phyloP scores from a whole-genome alignment of 495 filamentous ascomycete species.

The Trypethelium eluteriae region DNA sequence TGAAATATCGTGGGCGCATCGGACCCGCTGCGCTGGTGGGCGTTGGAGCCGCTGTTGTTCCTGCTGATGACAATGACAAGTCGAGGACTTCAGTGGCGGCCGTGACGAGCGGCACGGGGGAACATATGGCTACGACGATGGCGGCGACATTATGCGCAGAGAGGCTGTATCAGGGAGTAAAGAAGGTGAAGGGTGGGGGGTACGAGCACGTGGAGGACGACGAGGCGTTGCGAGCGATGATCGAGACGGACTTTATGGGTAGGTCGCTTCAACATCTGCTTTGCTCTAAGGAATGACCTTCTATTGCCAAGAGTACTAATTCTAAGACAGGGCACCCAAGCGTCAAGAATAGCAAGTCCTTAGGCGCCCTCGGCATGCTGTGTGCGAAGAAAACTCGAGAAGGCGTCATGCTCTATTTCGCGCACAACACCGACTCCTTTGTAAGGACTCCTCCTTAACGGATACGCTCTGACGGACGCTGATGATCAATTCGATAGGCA shows the following conservation, averaged over 20 bases:
- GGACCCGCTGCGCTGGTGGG: slow-evolving; percentile 90
- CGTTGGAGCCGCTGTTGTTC: slow-evolving; percentile 81
- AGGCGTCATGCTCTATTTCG: slow-evolving; percentile 74
- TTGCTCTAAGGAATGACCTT: not conserved
- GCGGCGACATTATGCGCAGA: slow-evolving; percentile 72
- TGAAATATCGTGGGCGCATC: slow-evolving; percentile 88
- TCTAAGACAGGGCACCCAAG: slow-evolving; percentile 56
- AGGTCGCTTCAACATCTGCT: not conserved
- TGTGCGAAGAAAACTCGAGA: slow-evolving; percentile 66
- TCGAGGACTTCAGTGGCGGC: slow-evolving; percentile 59
- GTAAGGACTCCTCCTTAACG: slow-evolving; percentile 33
- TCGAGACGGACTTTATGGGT: slow-evolving; percentile 73
- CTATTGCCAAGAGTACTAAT: slow-evolving; percentile 21
- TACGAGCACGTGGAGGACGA: slow-evolving; percentile 63
- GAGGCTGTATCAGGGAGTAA: slow-evolving; percentile 60
- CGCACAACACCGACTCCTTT: slow-evolving; percentile 90
- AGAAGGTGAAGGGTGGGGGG: slow-evolving; percentile 49
- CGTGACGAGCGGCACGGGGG: slow-evolving; percentile 88
- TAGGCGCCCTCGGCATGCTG: slow-evolving; percentile 76
- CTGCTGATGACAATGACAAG: slow-evolving; percentile 53
- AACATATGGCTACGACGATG: slow-evolving; percentile 91
- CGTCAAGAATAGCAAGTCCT: slow-evolving; percentile 59
- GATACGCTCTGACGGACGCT: not conserved
- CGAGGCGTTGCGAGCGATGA: slow-evolving; percentile 60
- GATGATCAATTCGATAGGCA: slow-evolving; percentile 42